Percentiles rank a stretch among this genome's conserved stretches.
These are phyloP conservation scores for Alectoria sarmentosa DNA, from an alignment of 495 filamentous ascomycete species.

Conservation along the genomic window DNA sequence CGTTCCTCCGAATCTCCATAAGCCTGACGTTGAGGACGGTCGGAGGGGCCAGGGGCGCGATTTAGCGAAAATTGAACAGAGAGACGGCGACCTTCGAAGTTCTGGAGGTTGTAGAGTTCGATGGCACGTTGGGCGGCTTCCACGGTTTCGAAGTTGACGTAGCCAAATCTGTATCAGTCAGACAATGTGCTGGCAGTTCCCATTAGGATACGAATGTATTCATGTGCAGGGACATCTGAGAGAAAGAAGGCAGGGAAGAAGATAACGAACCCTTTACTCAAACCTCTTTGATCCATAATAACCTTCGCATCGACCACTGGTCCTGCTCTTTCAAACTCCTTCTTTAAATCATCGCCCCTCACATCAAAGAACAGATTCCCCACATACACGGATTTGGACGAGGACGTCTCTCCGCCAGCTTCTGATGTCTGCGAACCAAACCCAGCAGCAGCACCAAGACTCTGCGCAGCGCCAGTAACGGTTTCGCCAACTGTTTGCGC, in stretches of 20 bases:
- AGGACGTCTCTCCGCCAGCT: constrained; percentile 25
- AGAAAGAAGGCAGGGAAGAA: background rate
- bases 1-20: background rate
- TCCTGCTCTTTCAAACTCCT: constrained; percentile 62
- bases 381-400: constrained; percentile 54
- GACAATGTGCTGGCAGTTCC: constrained; percentile 25
- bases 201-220: background rate
- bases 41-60: constrained; percentile 2
- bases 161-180: constrained; percentile 59
- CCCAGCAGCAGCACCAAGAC: constrained; percentile 15
- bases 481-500: constrained; percentile 11
- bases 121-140: constrained; percentile 56
- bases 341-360: constrained; percentile 59
- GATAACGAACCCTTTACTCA: constrained; percentile 77
- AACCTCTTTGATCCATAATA: constrained; percentile 60
- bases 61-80: constrained; percentile 49
- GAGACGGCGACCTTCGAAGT: constrained; percentile 74
- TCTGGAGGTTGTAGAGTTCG: constrained; percentile 53
- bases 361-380: constrained; percentile 86
- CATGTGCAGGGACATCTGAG: background rate
- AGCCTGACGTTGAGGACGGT: constrained; percentile 8
- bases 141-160: constrained; percentile 57
- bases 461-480: constrained; percentile 19
- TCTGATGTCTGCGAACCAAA: constrained; percentile 21
- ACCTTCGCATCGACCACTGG: constrained; percentile 48